Base-by-base conservation (phyloP, 2,329 filamentous ascomycete species). In the Talaromyces amestolkiae region DNA sequence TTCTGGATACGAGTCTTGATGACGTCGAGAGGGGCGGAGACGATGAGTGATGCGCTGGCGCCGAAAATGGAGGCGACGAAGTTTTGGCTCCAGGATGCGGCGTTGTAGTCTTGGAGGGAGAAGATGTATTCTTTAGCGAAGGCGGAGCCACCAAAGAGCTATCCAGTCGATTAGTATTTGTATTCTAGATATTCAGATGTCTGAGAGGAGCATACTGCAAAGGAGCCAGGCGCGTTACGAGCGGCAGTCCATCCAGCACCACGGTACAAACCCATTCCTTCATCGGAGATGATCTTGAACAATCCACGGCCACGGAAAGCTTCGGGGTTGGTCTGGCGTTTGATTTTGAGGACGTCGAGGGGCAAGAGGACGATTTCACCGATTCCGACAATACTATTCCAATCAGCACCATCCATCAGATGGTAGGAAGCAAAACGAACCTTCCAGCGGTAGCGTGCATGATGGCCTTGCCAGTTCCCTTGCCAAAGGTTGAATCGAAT, bases 1-100 rank as follows among this genome's bases (percentile, higher is more conserved):
- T 98, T 98, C 83, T 98, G 94, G 73, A 98, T 97, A 75, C 94
- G 89, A 67, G 94, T 97, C 87, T 98, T 98, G 86, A 98, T 95
- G 72, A 98, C 94, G 76, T 98, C 94, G 66, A 98, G 86, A 33
- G 94, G 94, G 27, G 93, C 93, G n/a, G 93, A 97, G 59, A 99
- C 94, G 58, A 99, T 80, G 56, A 99, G 86, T n/a, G 93, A 97
- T 13, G 95, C 93, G 64, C 92, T 95, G 62, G 95, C 95, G 82
- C 95, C 95, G 68, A 90, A 92, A 72, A 99, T 93, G 8, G 95
- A 98, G 51, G 95, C 95, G 69, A 99, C 84, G 73, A 99, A 99
- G 86, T 99, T 99, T 83, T 99, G 93, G 76, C 87, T 85, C 95
- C 95, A 99, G 27, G 86, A 85, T 33, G 95, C 95, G 77, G 90